phyloP scores from a whole-genome alignment of 2,329 filamentous ascomycete genomes.

The Trichoderma pleuroti region DNA sequence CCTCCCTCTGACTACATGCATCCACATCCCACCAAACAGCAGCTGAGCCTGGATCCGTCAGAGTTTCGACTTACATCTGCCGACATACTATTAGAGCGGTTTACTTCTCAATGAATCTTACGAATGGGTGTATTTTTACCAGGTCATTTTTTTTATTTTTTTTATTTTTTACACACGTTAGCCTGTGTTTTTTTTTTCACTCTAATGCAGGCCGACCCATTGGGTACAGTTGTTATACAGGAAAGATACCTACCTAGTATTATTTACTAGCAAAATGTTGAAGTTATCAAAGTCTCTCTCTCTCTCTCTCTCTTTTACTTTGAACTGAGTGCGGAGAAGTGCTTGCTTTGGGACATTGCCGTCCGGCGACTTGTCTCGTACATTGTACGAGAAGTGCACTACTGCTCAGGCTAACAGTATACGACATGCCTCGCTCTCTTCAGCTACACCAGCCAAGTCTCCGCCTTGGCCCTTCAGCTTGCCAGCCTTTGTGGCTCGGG shows the following conservation, averaged over 20 bases:
- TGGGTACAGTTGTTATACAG: neutral
- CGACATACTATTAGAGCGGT: slow-evolving; percentile 8
- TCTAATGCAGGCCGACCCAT: neutral
- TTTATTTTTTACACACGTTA: neutral
- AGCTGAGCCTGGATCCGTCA: neutral
- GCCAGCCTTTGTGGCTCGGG: neutral
- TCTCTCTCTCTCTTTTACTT: neutral
- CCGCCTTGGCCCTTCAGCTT: neutral
- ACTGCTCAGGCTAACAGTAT: neutral
- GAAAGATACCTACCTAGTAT: neutral
- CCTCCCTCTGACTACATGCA: neutral
- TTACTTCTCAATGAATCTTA: slow-evolving; percentile 2
- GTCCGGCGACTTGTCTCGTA: neutral
- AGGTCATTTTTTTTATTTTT: neutral
- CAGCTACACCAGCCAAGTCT: neutral
- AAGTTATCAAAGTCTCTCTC: neutral
- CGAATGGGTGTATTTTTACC: neutral
- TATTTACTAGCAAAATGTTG: slow-evolving; percentile 2
- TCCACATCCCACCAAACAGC: slow-evolving; percentile 7
- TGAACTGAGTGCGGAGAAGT: neutral
- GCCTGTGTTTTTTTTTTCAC: neutral
- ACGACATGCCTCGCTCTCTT: neutral
- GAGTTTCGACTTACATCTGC: slow-evolving; percentile 15
- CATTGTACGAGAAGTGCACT: neutral
- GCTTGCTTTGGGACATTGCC: neutral